Evolutionary conservation across 371 early-diverging fungal genomes (phyloP).

Genomic region (Mortierella sp.): DNA sequence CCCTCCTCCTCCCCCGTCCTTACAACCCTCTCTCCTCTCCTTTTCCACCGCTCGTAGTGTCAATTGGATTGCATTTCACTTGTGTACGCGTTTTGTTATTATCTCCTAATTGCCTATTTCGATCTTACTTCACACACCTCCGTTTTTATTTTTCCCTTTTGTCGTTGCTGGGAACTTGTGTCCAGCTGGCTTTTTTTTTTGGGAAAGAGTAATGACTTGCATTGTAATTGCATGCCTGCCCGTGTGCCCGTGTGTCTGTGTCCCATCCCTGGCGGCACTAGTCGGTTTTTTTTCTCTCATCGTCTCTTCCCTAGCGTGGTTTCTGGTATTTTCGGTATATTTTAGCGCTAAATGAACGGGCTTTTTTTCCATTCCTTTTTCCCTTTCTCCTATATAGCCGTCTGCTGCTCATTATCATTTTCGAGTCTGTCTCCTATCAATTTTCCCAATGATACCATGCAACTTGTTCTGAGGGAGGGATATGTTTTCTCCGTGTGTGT

Average conservation of each 20-base stretch:
- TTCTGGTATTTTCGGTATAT: not conserved
- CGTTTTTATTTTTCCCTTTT: not conserved
- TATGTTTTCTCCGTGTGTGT: not conserved
- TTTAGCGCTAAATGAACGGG: not conserved
- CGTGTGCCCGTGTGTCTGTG: not conserved
- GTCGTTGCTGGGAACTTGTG: not conserved
- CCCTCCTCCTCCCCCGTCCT: not conserved
- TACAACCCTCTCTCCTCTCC: not conserved
- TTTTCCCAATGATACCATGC: not conserved
- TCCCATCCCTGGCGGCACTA: slow-evolving; percentile 1
- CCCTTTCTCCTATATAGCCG: not conserved
- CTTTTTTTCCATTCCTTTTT: not conserved
- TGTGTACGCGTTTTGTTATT: slow-evolving; percentile 6
- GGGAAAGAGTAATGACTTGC: not conserved
- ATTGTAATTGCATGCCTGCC: not conserved
- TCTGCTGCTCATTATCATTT: not conserved
- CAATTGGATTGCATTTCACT: not conserved
- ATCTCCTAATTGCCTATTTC: not conserved
- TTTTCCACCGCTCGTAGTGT: not conserved
- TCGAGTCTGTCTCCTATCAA: not conserved
- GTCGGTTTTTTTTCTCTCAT: slow-evolving; percentile 2
- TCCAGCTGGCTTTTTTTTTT: not conserved
- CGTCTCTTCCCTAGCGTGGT: slow-evolving; percentile 1
- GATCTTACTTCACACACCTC: not conserved
- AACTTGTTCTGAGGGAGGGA: not conserved